Percentiles rank a stretch among this genome's conserved stretches.
Evolutionary conservation across 495 filamentous ascomycete genomes (phyloP).

Genomic region (Aspergillus baeticus): DNA sequence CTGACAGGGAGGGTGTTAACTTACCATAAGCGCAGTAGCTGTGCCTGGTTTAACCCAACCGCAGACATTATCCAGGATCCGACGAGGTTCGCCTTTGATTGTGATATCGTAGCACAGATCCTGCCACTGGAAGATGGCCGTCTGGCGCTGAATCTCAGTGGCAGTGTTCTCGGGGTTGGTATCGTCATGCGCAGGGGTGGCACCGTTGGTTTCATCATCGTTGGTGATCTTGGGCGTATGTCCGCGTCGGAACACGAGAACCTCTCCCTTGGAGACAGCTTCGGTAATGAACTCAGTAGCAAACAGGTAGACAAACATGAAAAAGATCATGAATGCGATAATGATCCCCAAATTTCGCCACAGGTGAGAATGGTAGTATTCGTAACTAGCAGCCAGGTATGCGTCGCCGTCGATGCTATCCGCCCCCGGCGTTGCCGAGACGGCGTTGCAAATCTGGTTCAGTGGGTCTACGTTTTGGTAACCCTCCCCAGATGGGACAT

Average conservation of each 20-base stretch:
- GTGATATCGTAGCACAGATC: constrained; percentile 71
- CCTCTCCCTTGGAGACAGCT: constrained; percentile 49
- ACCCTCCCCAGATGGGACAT: constrained; percentile 42
- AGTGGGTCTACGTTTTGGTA: constrained; percentile 17
- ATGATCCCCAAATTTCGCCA: constrained; percentile 72
- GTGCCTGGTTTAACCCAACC: constrained; percentile 67
- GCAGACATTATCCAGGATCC: constrained; percentile 60
- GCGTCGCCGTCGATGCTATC: constrained; percentile 47
- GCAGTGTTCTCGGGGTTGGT: constrained; percentile 25
- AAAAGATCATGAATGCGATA: constrained; percentile 62
- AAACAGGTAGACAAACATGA: constrained; percentile 47
- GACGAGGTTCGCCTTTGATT: constrained; percentile 56
- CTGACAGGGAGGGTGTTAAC: neutral
- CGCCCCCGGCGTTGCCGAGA: constrained; percentile 51
- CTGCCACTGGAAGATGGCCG: constrained; percentile 76
- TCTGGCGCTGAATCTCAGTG: constrained; percentile 54
- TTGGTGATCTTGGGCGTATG: constrained; percentile 25
- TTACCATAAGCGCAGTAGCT: constrained; percentile 60
- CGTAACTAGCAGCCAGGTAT: constrained; percentile 54
- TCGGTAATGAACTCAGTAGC: constrained; percentile 48
- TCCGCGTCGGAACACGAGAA: constrained; percentile 50
- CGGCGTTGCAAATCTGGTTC: constrained; percentile 48
- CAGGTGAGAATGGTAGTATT: constrained; percentile 56
- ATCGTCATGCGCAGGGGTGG: constrained; percentile 35
- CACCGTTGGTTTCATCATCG: constrained; percentile 29